Evolutionary conservation across 495 filamentous ascomycete species (phyloP), one percentile per base, ranked within the genome.

Genomic region (Penicillium daleae): DNA sequence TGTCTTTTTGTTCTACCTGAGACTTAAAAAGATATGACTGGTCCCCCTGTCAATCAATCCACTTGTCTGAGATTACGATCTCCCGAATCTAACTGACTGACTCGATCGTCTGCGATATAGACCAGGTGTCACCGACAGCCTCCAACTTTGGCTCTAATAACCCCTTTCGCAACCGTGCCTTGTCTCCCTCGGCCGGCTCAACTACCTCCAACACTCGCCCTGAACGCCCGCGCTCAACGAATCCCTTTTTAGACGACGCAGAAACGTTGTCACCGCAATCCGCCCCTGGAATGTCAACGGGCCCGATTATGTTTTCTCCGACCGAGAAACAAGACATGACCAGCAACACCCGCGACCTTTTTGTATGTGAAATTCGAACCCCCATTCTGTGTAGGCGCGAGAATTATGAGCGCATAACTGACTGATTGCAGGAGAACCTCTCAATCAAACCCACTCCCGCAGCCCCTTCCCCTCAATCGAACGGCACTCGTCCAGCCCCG

Each of bases 121-220:
- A 17, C 61, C 69, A 76, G 49, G 53, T 68, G 3, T 80, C 85
- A 54, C 74, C 85, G 37, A 82, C 80, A 50, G 74, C 82, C 15
- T 77, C 87, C 73, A 89, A 87, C 70, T 83, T 95, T 70, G 85
- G 87, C 61, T 98, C 95, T 64, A 98, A 98, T 83, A 99, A 99
- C 71, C 95, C 95, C n/a, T 99, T 99, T 74, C 89, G 95, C 80
- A 96, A 96, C 76, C 90, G 90, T 66, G 88, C 91, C 49, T 78
- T 85, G 8, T 95, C 93, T 60, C 93, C 92, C 82, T 82, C 84
- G 66, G 79, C 54, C 31, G 71, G 82, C 71, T 83, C 74, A 50
- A 81, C 69, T 19, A 73, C 70, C 32, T 22, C 51, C 32, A 71
- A 63, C 46, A 60, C 60, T 56, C 76, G 76, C 71, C 74, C 84